Base-by-base conservation (phyloP, 306 rosid genomes). In the Cucumis cinereus region DNA sequence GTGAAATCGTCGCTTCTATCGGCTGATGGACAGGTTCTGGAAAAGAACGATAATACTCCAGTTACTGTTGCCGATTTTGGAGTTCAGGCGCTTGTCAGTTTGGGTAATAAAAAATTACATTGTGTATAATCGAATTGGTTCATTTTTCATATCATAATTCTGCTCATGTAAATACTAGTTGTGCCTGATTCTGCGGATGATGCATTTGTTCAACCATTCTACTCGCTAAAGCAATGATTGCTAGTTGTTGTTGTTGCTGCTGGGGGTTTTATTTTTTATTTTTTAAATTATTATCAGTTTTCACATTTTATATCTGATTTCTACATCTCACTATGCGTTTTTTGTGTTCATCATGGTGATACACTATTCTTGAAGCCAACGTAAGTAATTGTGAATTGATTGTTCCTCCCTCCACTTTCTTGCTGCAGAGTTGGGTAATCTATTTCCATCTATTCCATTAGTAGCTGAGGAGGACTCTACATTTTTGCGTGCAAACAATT, bases 401-500 rank as follows among this genome's bases (percentile, higher is more conserved):
- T 7, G 19, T 78, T 80, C 67, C 24, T 78, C 58, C 74, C 63
- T 79, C 52, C 63, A 58, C 77, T 72, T 54, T 80, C 60, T 83
- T 75, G 63, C 64, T 74, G 75, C 87, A 93, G 98, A 94, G 86
- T 83, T 91, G 69, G 85, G 87, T 52, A 87, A 85, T 79, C 77
- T 85, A 82, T 94, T 91, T 86, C 98, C 98, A 76, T 80, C 86
- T 74, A 90, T 91, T 68, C 98, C 96, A 3, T 78, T 91, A 83
- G 98, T 94, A 82, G 97, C 98, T 10, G 97, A 94, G 84, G 98
- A 91, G 87, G 98, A 94, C 79, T 94, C 96, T 45, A 86, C 90
- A 64, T 91, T 83, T 79, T 28, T 94, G 62, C 89, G 81, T 26
- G 78, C 88, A 67, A 89, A 83, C 70, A 88, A 94, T 82, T 79